Evolutionary conservation across 306 rosid genomes (phyloP).

Genomic region (Boehmeria nivea): DNA sequence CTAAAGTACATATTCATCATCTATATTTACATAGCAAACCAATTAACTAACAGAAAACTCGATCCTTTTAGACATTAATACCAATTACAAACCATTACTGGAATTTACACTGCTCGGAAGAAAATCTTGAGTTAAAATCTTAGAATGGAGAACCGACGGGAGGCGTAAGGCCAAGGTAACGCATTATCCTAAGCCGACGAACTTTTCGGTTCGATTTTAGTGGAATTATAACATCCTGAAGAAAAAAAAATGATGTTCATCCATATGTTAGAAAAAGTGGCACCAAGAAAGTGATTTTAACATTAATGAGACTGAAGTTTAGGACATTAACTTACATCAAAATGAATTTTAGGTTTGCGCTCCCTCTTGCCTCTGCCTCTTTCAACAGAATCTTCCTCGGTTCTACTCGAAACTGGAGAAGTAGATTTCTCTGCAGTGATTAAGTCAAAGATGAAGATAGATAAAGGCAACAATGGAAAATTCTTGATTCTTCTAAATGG

Average conservation of each 20-base stretch:
- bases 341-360: conserved; percentile 61
- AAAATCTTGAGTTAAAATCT: not conserved
- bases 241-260: conserved; percentile 12
- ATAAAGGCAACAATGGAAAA: too few species aligned
- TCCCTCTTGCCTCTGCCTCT: conserved; percentile 62
- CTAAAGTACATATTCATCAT: too few species aligned
- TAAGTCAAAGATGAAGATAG: too few species aligned
- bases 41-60: not conserved
- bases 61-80: not conserved
- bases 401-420: conserved; percentile 49
- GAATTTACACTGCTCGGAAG: not conserved
- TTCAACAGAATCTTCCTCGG: conserved; percentile 34
- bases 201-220: conserved; percentile 36
- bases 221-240: conserved; percentile 46
- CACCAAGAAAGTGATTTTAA: not conserved
- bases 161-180: conserved; percentile 62
- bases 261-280: not conserved
- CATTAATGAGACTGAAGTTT: too few species aligned
- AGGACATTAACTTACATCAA: conserved; percentile 61
- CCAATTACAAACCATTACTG: not conserved
- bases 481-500: too few species aligned
- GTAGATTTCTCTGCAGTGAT: conserved; percentile 44
- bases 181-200: conserved; percentile 71
- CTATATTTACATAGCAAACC: not conserved
- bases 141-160: conserved; percentile 67